Percentiles rank a stretch among this genome's conserved stretches.
phyloP scores from a whole-genome alignment of 768 basidiomycete species.

The Leccinum subgranulosum region DNA sequence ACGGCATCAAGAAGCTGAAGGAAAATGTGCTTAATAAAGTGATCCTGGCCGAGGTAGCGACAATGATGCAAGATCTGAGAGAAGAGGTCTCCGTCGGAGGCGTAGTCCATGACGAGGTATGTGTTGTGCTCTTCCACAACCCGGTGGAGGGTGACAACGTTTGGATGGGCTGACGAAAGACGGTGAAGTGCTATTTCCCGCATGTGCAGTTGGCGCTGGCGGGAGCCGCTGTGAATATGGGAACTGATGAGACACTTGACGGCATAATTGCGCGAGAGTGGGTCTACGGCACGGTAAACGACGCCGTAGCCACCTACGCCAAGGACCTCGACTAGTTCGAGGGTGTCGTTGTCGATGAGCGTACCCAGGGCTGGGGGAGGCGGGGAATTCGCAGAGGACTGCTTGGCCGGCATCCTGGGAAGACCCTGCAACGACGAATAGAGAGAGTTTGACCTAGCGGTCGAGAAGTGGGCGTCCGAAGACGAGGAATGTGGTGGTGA shows the following conservation, averaged over 20 bases:
- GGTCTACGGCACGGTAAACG: slow-evolving; percentile 83
- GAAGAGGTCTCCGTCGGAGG: slow-evolving; percentile 87
- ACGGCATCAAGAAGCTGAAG: slow-evolving; percentile 92
- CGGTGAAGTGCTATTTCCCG: slow-evolving; percentile 85
- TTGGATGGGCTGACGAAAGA: slow-evolving; percentile 68
- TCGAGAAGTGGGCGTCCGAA: slow-evolving; percentile 20
- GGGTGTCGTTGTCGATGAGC: slow-evolving; percentile 75
- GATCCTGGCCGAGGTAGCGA: slow-evolving; percentile 80
- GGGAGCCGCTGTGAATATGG: slow-evolving; percentile 38
- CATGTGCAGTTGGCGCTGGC: slow-evolving; percentile 74
- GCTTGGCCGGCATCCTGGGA: slow-evolving; percentile 32
- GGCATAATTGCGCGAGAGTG: slow-evolving; percentile 61
- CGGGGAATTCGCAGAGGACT: slow-evolving; percentile 38
- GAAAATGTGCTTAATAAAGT: slow-evolving; percentile 85
- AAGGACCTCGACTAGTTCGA: slow-evolving; percentile 83
- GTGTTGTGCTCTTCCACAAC: slow-evolving; percentile 82
- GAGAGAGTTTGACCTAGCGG: slow-evolving; percentile 21
- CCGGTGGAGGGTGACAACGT: slow-evolving; percentile 86
- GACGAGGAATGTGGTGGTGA: slow-evolving; percentile 20
- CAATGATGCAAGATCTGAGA: slow-evolving; percentile 76
- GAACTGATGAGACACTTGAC: slow-evolving; percentile 86
- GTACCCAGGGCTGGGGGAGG: slow-evolving; percentile 61
- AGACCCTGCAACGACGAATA: slow-evolving; percentile 14
- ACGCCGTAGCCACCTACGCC: slow-evolving; percentile 95
- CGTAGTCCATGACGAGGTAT: slow-evolving; percentile 93